Base-by-base conservation (phyloP, 148 eudicot genomes). In the Heliosperma pusillum region DNA sequence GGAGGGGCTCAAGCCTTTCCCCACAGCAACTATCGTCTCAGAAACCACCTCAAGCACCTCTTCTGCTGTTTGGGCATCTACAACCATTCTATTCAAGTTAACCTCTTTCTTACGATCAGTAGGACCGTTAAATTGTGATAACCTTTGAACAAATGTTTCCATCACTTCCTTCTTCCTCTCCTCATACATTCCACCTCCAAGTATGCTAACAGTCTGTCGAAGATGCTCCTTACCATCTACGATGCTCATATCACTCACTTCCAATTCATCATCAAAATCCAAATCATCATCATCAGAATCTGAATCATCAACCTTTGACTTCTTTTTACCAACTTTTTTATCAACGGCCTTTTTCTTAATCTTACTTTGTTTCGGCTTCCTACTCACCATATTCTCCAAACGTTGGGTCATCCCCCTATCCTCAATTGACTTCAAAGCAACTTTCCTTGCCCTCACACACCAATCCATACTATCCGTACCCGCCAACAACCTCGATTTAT, bases 391-490 rank as follows among this genome's bases (percentile, higher is more conserved):
- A 10, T 74, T 82, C 83, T 92, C 90, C 88, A 86, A 74, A 29
- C 81, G 74, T 26, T 30, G 76, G 12, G 80, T 80, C 90, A 90
- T 87, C 55, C 97, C 98, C 71, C 98, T 81, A 26, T 83, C 87
- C 82, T 92, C 90, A 62, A 95, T 95, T 10, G 98, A 88, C 79
- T 87, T 89, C 77, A 92, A 76, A 15, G 98, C 98, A 69, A 83
- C 77, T 82, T 83, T 92, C 87, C 97, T 90, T 2, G 98, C 96
- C 84, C 90, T 88, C 30, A 95, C 89, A 82, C 98, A 92, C 97
- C 97, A 92, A 74, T 92, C 96, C 96, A 92, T 90, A n/a, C 81
- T 59, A 75, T 85, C 90, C 1, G 82, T 80, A 58, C 83, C 88
- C 26, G 72, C 65, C 78, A 89, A 74, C 80, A 81, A 60, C 83